Percentiles rank a stretch among this genome's conserved stretches.
Conservation (phyloP, 2,329 filamentous ascomycete genomes). For the Cordyceps pruinosa region DNA sequence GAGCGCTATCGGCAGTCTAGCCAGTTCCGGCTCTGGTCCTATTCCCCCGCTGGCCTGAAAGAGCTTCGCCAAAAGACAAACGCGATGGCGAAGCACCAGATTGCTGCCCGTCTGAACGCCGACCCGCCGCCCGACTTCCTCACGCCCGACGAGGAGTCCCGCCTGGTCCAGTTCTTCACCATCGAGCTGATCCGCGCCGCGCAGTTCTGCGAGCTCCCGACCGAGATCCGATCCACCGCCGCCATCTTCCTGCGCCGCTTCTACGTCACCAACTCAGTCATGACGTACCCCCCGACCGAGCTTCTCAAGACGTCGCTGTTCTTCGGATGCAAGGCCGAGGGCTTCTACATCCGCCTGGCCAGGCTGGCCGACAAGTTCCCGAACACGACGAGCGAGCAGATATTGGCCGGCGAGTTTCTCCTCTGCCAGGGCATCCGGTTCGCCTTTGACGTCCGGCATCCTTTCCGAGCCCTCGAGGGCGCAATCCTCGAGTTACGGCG, state of each 20-base stretch:
- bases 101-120: conserved; percentile 46
- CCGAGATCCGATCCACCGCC: conserved; percentile 57
- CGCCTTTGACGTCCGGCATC: conserved; percentile 87
- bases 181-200: conserved; percentile 51
- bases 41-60: conserved; percentile 64
- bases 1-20: conserved; percentile 83
- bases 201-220: conserved; percentile 44
- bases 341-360: conserved; percentile 60
- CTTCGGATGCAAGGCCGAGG: conserved; percentile 89
- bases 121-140: conserved; percentile 66
- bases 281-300: conserved; percentile 89
- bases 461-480: conserved; percentile 80
- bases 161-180: conserved; percentile 72
- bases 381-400: conserved; percentile 67
- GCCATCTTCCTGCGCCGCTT: conserved; percentile 89
- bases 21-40: conserved; percentile 91
- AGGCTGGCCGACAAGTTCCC: conserved; percentile 64
- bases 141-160: conserved; percentile 74
- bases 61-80: conserved; percentile 75
- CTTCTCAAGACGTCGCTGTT: conserved; percentile 88
- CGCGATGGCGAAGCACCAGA: conserved; percentile 59
- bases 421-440: conserved; percentile 89
- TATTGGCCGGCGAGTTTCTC: conserved; percentile 86
- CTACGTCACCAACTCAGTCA: conserved; percentile 90
- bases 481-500: conserved; percentile 74